Evolutionary conservation across 441 rosid species (phyloP).

Genomic region (Macaranga tanarius): DNA sequence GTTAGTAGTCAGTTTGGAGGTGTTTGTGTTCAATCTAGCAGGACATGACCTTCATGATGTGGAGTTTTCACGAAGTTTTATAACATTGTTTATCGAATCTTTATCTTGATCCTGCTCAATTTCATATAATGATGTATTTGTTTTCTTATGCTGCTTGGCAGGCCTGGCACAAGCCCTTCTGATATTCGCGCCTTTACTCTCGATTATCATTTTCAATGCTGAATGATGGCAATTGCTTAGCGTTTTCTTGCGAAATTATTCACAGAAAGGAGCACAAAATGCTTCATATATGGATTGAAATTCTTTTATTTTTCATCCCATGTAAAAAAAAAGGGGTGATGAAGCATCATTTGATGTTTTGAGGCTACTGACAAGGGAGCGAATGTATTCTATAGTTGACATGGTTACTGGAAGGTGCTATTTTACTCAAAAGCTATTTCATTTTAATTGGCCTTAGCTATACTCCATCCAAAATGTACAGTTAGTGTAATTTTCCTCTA

Average conservation of each 20-base stretch:
- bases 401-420: neutral
- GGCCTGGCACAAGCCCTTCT: slow-evolving; percentile 93
- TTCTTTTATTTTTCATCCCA: slow-evolving; percentile 7
- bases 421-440: slow-evolving; percentile 1
- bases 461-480: slow-evolving; percentile 18
- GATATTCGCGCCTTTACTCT: slow-evolving; percentile 73
- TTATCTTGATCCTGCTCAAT: neutral
- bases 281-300: neutral
- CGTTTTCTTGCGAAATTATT: neutral
- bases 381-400: neutral
- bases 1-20: no score
- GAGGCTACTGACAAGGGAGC: neutral
- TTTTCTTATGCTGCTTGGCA: slow-evolving; percentile 34
- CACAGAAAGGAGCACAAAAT: neutral
- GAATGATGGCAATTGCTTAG: slow-evolving; percentile 29
- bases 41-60: no score
- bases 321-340: neutral
- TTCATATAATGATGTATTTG: neutral
- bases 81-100: neutral
- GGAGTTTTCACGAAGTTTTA: no score
- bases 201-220: slow-evolving; percentile 75
- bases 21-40: no score
- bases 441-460: neutral
- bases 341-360: neutral
- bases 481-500: neutral